phyloP scores from a whole-genome alignment of 2,329 filamentous ascomycete genomes.

The Curvularia lunata region DNA sequence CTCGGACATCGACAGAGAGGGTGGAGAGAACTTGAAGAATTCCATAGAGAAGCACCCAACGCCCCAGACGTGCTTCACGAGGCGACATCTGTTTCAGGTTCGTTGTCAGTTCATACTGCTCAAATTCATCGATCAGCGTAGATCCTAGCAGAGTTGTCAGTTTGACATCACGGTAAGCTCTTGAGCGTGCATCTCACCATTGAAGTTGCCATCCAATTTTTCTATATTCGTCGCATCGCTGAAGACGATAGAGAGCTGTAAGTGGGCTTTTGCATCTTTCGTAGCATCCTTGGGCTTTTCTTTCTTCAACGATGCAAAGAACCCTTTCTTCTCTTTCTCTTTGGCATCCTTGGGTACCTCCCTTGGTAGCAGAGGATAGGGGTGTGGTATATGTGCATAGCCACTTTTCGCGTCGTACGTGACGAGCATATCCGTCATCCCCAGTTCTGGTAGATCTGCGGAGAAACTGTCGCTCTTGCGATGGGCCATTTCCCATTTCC shows the following conservation, averaged over 20 bases:
- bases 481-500: conserved; percentile 68
- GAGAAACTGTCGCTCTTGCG: conserved; percentile 44
- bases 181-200: conserved; percentile 31
- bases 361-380: conserved; percentile 67
- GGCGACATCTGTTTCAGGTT: conserved; percentile 43
- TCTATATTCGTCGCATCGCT: conserved; percentile 52
- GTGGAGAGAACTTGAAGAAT: conserved; percentile 52
- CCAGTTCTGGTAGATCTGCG: conserved; percentile 59
- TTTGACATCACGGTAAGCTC: neutral
- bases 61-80: conserved; percentile 52
- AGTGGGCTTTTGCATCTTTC: conserved; percentile 48
- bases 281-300: conserved; percentile 40
- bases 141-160: conserved; percentile 39
- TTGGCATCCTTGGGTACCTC: conserved; percentile 34
- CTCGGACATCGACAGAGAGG: conserved; percentile 51
- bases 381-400: conserved; percentile 61
- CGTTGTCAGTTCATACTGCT: conserved; percentile 49
- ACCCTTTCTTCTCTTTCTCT: conserved; percentile 43
- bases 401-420: conserved; percentile 68
- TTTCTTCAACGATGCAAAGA: conserved; percentile 46
- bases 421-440: conserved; percentile 69
- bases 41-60: conserved; percentile 54
- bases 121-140: conserved; percentile 50
- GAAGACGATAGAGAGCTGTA: conserved; percentile 50
- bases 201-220: conserved; percentile 46